Conservation (phyloP, 1,284 basidiomycete genomes). For the Malassezia japonica region DNA sequence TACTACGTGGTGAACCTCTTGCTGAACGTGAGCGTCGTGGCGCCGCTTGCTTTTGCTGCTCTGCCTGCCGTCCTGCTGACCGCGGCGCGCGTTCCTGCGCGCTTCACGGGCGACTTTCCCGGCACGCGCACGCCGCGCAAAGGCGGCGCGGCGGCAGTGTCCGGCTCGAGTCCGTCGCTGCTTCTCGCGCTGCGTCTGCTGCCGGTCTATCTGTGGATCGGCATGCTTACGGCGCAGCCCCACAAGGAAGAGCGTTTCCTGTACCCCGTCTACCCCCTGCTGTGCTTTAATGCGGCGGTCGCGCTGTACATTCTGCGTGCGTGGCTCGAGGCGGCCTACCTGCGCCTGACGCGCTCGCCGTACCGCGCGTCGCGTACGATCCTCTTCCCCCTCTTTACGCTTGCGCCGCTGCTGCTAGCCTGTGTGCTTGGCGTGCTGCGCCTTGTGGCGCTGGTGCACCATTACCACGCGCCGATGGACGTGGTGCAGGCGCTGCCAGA, state of each 20-base stretch:
- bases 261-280: conserved; percentile 82
- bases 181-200: conserved; percentile 65
- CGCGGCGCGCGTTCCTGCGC: conserved; percentile 63
- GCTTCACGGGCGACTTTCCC: conserved; percentile 61
- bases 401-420: conserved; percentile 60
- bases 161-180: conserved; percentile 19
- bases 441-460: conserved; percentile 68
- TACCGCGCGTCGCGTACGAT: conserved; percentile 26
- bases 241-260: conserved; percentile 99
- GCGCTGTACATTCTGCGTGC: conserved; percentile 55
- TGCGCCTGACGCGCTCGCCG: conserved; percentile 28
- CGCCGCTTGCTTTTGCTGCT: conserved; percentile 58
- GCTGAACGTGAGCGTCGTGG: conserved; percentile 83
- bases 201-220: conserved; percentile 82
- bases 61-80: conserved; percentile 68
- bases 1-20: conserved; percentile 53
- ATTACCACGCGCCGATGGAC: conserved; percentile 82
- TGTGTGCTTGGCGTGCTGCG: conserved; percentile 66
- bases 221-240: conserved; percentile 66
- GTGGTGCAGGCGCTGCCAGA: conserved; percentile 55
- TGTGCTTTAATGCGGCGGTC: conserved; percentile 89
- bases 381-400: conserved; percentile 67
- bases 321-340: conserved; percentile 24
- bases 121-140: conserved; percentile 17
- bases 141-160: conserved; percentile 11